phyloP scores from a whole-genome alignment of 768 basidiomycete species.

The Boletus fagicola region DNA sequence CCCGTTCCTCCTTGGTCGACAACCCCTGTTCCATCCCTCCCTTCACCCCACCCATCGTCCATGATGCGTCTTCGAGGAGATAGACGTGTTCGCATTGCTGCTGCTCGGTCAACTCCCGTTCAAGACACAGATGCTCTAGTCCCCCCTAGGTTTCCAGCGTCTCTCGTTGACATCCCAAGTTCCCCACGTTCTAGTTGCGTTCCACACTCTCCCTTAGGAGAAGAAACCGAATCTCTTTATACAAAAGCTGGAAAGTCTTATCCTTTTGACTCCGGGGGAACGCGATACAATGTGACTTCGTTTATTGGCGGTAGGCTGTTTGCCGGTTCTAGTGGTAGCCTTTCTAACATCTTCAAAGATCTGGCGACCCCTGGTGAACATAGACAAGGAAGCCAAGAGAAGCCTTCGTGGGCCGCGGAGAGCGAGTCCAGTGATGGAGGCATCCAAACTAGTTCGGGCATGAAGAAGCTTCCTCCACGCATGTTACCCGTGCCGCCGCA shows the following conservation, averaged over 20 bases:
- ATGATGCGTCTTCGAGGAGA: slow-evolving; percentile 24
- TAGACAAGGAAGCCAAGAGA: slow-evolving; percentile 10
- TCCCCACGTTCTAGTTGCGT: slow-evolving; percentile 12
- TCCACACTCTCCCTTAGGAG: slow-evolving; percentile 19
- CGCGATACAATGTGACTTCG: slow-evolving; percentile 70
- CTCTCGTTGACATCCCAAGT: slow-evolving; percentile 21
- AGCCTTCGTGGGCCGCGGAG: slow-evolving; percentile 4
- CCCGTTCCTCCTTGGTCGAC: slow-evolving; percentile 54
- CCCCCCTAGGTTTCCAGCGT: slow-evolving; percentile 30
- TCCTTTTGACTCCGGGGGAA: slow-evolving; percentile 41
- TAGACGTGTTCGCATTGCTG: slow-evolving; percentile 19
- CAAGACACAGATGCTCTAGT: slow-evolving; percentile 11
- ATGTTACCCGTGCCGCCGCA: neutral
- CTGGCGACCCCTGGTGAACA: slow-evolving; percentile 31
- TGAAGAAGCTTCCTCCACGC: neutral
- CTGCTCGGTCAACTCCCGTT: slow-evolving; percentile 2
- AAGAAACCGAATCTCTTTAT: slow-evolving; percentile 13
- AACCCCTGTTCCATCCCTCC: slow-evolving; percentile 16
- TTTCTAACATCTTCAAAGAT: slow-evolving; percentile 27
- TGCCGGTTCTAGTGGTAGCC: neutral
- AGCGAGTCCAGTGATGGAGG: neutral
- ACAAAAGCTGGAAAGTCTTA: slow-evolving; percentile 14
- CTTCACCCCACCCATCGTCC: slow-evolving; percentile 12
- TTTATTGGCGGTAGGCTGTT: slow-evolving; percentile 54
- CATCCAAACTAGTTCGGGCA: neutral